Evolutionary conservation across 1,284 basidiomycete genomes (phyloP), one percentile per base, ranked within the genome.

Genomic region (Puccinia coronata): DNA sequence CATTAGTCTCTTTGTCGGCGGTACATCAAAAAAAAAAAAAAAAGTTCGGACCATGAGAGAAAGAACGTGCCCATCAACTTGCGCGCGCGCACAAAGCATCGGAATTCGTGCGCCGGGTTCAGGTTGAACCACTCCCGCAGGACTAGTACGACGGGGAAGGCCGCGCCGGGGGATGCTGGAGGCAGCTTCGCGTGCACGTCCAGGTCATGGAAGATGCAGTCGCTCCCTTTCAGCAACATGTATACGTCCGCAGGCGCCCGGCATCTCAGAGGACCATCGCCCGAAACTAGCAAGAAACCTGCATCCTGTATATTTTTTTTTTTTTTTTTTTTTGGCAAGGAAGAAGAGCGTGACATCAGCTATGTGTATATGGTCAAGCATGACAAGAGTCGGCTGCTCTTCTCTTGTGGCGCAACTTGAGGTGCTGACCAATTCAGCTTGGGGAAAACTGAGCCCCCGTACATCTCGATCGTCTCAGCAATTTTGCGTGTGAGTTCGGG

Each of bases 371-470:
- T 23, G 14, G 3, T 51, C 61, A 28, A 20, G 3, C 8, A 11
- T 43, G 36, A 34, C 18, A 47, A 36, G 36, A 51, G 5, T 41
- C 16, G 36, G 5, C 41, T 31, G 18, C 39, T 36, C 25, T 47
- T 53, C 16, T 47, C 43, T 47, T 20, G 25, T 57, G 65, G 67
- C 67, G 28, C 41, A 83, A 93, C 95, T 87, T 92, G 92, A 39
- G 95, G 95, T 23, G 93, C 92, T 3, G 94, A 94, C 88, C 95
- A 96, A 85, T 96, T 97, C 73, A 97, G 90, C 86, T 99, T 99
- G 0, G 96, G 95, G 84, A 99, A 98, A 11, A 97, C 92, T 2
- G 92, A 91, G 1, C 90, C 92, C 83, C 85, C 86, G 84, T 94
- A 96, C 81, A 90, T 87, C 36, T 87, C 84, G 18, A 98, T 88